Evolutionary conservation across 345 rosid species (phyloP).

Genomic region (Atalantia buxifolia): DNA sequence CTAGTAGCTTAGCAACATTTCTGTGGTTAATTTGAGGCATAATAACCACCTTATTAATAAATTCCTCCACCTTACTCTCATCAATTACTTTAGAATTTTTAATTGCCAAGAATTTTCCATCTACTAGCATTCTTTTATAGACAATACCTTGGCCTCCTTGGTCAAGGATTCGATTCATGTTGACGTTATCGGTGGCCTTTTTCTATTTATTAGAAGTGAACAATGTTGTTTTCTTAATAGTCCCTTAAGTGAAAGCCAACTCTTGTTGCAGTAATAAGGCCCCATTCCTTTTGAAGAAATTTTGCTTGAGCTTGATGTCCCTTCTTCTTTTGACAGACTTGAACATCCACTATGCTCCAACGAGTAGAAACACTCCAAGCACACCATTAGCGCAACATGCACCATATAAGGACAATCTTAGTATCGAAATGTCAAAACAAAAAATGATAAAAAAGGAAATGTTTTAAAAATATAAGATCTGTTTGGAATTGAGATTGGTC

Average conservation of each 20-base stretch:
- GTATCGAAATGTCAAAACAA: too few relatives aligned
- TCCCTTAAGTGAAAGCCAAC: background rate
- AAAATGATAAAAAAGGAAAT: too few relatives aligned
- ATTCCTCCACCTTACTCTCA: background rate
- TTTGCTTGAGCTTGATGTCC: background rate
- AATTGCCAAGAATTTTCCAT: background rate
- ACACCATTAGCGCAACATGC: too few relatives aligned
- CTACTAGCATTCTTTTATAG: background rate
- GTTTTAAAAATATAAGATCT: too few relatives aligned
- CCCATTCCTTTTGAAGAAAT: background rate
- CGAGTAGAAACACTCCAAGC: background rate
- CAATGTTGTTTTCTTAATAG: background rate
- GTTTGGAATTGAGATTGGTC: too few relatives aligned
- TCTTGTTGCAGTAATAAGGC: background rate
- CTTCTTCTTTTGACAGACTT: background rate
- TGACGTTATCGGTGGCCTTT: background rate
- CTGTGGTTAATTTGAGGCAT: background rate
- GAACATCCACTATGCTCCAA: background rate
- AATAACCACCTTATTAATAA: background rate
- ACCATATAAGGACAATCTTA: too few relatives aligned
- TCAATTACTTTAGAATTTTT: background rate
- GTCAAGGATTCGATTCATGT: background rate
- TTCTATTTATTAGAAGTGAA: background rate
- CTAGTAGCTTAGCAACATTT: background rate
- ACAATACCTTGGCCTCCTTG: background rate